A percentile compares a stretch with the other conserved stretches of the same genome.
Conservation (phyloP, 176 grass and related monocot genomes). For the Oryza coarctata region DNA sequence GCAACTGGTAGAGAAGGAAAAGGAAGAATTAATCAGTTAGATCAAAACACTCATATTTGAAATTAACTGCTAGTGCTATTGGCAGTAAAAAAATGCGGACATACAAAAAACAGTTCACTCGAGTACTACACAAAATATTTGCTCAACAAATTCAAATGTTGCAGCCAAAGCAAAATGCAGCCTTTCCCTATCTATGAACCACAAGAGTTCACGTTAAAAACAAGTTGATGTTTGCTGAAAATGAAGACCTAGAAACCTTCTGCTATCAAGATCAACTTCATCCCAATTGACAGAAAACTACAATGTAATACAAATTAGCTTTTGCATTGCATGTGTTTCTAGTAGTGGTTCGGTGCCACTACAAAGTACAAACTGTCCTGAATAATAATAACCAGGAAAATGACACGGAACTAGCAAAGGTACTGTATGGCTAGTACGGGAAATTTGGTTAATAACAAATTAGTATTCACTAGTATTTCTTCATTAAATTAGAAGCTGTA, state of each 20-base stretch:
- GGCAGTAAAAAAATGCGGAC: neutral
- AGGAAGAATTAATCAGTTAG: constrained; percentile 2
- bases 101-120: neutral
- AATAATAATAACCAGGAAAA: neutral
- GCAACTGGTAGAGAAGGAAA: constrained; percentile 46
- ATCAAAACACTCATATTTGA: constrained; percentile 6
- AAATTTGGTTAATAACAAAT: constrained; percentile 5
- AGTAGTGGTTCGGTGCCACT: neutral
- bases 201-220: neutral
- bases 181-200: neutral
- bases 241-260: neutral
- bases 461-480: constrained; percentile 13
- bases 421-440: neutral
- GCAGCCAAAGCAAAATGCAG: neutral
- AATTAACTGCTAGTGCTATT: neutral
- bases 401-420: neutral
- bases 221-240: neutral
- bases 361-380: neutral
- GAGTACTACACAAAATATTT: constrained; percentile 5
- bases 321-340: neutral
- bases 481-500: neutral
- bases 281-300: neutral
- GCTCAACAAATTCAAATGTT: neutral
- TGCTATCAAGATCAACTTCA: neutral
- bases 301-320: neutral